phyloP scores from a whole-genome alignment of 805 yeast genomes.

The Spathaspora passalidarum region DNA sequence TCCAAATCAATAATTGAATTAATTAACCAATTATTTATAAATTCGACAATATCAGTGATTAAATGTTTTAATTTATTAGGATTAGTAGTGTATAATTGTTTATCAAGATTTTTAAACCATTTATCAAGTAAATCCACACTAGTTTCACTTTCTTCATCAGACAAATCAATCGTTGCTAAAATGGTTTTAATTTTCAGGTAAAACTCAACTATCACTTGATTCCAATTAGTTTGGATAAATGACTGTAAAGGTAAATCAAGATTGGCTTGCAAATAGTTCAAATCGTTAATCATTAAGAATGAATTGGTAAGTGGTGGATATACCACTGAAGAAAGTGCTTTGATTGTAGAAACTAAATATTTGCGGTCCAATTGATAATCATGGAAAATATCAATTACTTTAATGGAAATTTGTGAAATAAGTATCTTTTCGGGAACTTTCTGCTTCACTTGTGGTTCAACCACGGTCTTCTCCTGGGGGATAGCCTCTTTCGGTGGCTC shows the following conservation, averaged over 20 bases:
- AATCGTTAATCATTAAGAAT: conserved; percentile 35
- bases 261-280: conserved; percentile 17
- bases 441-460: not conserved
- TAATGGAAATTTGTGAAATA: conserved; percentile 21
- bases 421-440: conserved; percentile 5
- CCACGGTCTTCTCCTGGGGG: not conserved
- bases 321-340: conserved; percentile 27
- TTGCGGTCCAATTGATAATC: conserved; percentile 17
- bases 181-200: conserved; percentile 18
- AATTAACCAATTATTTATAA: conserved; percentile 26
- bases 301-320: conserved; percentile 33
- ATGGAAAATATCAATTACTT: conserved; percentile 19
- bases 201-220: conserved; percentile 15
- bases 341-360: conserved; percentile 24
- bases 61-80: conserved; percentile 23
- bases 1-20: conserved; percentile 20
- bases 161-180: conserved; percentile 13
- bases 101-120: conserved; percentile 21
- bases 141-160: conserved; percentile 15
- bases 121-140: conserved; percentile 16
- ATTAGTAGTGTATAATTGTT: conserved; percentile 25
- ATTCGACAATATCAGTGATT: conserved; percentile 23
- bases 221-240: conserved; percentile 13
- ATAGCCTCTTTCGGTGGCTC: not conserved
- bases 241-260: not conserved